Percentiles rank a stretch among this genome's conserved stretches.
Conservation (phyloP, 192 early-diverging fungal species). For the Phycomyces blakesleeanus region DNA sequence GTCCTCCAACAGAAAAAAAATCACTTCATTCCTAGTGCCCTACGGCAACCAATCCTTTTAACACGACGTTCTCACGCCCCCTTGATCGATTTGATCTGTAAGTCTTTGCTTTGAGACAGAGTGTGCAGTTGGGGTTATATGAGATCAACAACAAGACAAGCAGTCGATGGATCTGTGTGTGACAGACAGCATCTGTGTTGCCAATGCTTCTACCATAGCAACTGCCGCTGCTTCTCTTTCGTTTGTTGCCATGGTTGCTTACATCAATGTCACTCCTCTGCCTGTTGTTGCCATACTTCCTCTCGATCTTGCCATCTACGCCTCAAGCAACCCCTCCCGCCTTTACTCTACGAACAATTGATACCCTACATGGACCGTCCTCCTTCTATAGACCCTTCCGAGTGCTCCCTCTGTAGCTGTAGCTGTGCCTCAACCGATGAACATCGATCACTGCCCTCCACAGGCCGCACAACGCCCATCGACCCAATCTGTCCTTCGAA, state of each 20-base stretch:
- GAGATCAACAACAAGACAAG: background rate
- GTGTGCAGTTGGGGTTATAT: background rate
- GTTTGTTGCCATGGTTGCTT: slow-evolving; percentile 1
- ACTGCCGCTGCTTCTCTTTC: background rate
- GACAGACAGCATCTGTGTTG: background rate
- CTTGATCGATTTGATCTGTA: background rate
- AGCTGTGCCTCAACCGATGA: background rate
- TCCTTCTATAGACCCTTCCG: background rate
- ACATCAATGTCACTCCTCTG: background rate
- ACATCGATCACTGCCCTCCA: background rate
- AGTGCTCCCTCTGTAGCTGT: background rate
- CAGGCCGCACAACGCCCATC: background rate
- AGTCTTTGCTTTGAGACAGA: background rate
- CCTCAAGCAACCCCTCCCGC: background rate
- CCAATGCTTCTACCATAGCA: background rate
- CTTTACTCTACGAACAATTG: too few species aligned
- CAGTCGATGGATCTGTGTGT: slow-evolving; percentile 1
- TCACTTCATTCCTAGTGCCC: too few species aligned
- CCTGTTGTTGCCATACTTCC: background rate
- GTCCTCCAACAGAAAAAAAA: too few species aligned
- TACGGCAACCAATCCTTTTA: too few species aligned
- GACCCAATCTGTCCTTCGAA: background rate
- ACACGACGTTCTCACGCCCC: background rate
- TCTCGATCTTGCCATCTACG: background rate
- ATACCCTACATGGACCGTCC: background rate